These are phyloP conservation scores for Metarhizium anisopliae DNA, from an alignment of 2,329 filamentous ascomycete genomes.

Conservation along the genomic window DNA sequence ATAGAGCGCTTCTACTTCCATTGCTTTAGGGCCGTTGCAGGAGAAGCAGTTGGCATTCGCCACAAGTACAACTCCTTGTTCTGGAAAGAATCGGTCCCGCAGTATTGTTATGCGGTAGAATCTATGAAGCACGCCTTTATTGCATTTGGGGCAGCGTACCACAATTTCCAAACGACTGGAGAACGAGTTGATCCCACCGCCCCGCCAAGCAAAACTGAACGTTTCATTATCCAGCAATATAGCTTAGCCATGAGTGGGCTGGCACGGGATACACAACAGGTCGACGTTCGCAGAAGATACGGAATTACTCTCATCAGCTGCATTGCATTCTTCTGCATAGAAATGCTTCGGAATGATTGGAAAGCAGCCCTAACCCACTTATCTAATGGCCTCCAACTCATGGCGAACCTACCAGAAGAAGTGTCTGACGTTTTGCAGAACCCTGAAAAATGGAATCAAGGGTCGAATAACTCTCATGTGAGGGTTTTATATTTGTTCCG, in stretches of 20 bases:
- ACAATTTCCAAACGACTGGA: slow-evolving; percentile 12
- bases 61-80: slow-evolving; percentile 19
- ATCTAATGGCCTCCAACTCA: slow-evolving; percentile 20
- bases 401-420: slow-evolving; percentile 17
- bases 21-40: slow-evolving; percentile 21
- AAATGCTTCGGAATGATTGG: slow-evolving; percentile 18
- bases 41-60: slow-evolving; percentile 19
- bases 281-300: slow-evolving; percentile 5
- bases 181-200: slow-evolving; percentile 7
- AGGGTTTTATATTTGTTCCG: slow-evolving; percentile 14
- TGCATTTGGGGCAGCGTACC: slow-evolving; percentile 23
- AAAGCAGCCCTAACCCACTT: slow-evolving; percentile 18
- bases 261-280: slow-evolving; percentile 9
- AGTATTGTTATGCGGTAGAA: slow-evolving; percentile 19
- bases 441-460: slow-evolving; percentile 10
- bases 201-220: slow-evolving; percentile 19
- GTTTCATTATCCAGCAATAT: slow-evolving; percentile 30
- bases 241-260: slow-evolving; percentile 26
- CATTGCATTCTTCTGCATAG: slow-evolving; percentile 22
- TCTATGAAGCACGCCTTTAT: slow-evolving; percentile 25
- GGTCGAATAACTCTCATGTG: slow-evolving; percentile 6
- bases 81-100: slow-evolving; percentile 21
- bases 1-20: slow-evolving; percentile 26
- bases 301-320: slow-evolving; percentile 23
- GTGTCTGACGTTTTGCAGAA: slow-evolving; percentile 10